These are phyloP conservation scores for Euphorbia celastroides DNA, from an alignment of 441 rosid genomes.

Conservation along the genomic window DNA sequence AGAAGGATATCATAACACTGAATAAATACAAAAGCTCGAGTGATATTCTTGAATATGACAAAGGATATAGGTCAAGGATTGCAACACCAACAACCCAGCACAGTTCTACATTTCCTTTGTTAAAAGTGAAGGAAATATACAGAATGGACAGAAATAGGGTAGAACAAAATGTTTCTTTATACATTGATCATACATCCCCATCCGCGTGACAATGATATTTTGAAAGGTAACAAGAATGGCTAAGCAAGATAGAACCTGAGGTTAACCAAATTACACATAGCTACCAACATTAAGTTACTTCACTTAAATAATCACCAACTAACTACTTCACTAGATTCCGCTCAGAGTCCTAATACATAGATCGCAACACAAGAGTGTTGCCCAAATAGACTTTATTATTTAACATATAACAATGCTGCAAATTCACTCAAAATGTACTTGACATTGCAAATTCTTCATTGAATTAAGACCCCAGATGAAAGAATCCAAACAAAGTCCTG, in stretches of 20 bases:
- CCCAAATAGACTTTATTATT: background rate
- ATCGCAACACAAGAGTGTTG: background rate
- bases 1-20: slow-evolving; percentile 1
- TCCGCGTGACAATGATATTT: background rate
- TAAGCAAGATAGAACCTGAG: background rate
- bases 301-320: background rate
- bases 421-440: background rate
- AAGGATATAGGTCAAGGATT: background rate
- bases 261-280: background rate
- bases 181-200: background rate
- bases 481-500: background rate
- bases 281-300: background rate
- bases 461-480: background rate
- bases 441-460: background rate
- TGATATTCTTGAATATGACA: background rate
- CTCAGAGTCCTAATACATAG: background rate
- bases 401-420: background rate
- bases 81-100: slow-evolving; percentile 4
- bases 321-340: background rate
- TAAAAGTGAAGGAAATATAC: background rate
- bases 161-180: background rate
- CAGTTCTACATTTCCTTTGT: background rate
- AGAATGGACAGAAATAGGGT: background rate
- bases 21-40: background rate
- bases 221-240: background rate